Base-by-base conservation (phyloP, 2,329 filamentous ascomycete genomes). In the Sporothrix sp. region DNA sequence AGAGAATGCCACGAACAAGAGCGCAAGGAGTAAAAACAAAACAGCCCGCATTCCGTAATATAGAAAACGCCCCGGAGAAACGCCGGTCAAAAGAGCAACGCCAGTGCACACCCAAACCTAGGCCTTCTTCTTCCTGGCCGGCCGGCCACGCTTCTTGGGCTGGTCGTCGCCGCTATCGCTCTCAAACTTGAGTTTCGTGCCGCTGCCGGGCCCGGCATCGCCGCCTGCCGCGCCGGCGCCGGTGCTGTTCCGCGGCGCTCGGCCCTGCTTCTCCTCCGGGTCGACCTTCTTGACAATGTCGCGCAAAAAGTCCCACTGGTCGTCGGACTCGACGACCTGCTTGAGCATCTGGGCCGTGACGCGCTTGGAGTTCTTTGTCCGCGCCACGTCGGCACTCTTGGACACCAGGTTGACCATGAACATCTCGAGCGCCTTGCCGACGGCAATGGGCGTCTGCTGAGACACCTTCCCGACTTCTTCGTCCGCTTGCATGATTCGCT, bases 401-500 rank as follows among this genome's bases (percentile, higher is more conserved):
- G 83, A 83, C 55, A 97, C 91, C 51, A 98, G 76, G 37, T 87
- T 84, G 56, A 97, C 88, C 93, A 98, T 98, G 65, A 98, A 98
- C 8, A 98, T 76, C 69, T 98, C 93, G 7, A 98, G 76, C 14
- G 93, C 93, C 72, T 96, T 96, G 58, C 87, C 87, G 39, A 97
- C 91, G 23, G 91, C 93, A 51, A 95, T 94, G 14, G 91, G 91
- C 1, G 93, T 96, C 55, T 97, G 93, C 68, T 98, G 93, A 4
- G 93, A 90, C 9, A 98, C 93, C 70, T 98, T 98, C 55, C 93
- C 93, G 0, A 98, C 90, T 65, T 98, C 93, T 63, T 98, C 93
- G 63, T 98, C 93, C 10, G 91, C 91, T 69, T 98, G 93, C 93
- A 98, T 97, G 62, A 98, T 97, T 47, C 93, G 82, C 75, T 98